A percentile compares a stretch with the other conserved stretches of the same genome.
Evolutionary conservation across 75 land plant genomes (phyloP).

Genomic region (Pinus taeda): DNA sequence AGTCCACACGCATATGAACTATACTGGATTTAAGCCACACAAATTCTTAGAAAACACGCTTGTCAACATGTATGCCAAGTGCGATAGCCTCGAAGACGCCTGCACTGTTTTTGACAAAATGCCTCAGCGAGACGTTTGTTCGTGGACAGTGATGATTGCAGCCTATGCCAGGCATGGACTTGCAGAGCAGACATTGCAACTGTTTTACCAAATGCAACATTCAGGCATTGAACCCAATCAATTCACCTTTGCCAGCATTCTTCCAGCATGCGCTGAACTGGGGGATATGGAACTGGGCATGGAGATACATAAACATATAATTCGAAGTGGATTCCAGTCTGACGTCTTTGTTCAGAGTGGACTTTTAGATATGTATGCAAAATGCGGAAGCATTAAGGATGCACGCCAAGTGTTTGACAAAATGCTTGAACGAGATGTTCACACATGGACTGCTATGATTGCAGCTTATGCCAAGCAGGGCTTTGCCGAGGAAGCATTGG

Average conservation of each 20-base stretch:
- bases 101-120: constrained; percentile 18
- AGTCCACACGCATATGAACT: too few species aligned
- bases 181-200: constrained; percentile 6
- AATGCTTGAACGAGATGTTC: constrained; percentile 2
- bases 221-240: constrained; percentile 1
- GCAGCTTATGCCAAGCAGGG: constrained; percentile 12
- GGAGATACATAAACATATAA: constrained; percentile 14
- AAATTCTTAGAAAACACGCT: constrained; percentile 10
- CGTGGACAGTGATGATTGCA: constrained; percentile 16
- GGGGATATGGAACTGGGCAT: constrained; percentile 4
- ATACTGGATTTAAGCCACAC: too few species aligned
- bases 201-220: constrained; percentile 5
- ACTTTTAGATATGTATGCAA: constrained; percentile 17
- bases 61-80: not conserved
- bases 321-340: constrained; percentile 3
- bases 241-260: constrained; percentile 6
- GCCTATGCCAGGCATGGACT: constrained; percentile 11
- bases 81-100: constrained; percentile 40
- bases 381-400: constrained; percentile 20
- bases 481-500: constrained; percentile 2
- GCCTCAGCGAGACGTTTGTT: too few species aligned
- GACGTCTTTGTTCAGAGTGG: constrained; percentile 10
- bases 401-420: constrained; percentile 14
- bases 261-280: constrained; percentile 6
- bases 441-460: constrained; percentile 20